Evolutionary conservation across 2,329 filamentous ascomycete species (phyloP).

Genomic region (Daldinia sp.): DNA sequence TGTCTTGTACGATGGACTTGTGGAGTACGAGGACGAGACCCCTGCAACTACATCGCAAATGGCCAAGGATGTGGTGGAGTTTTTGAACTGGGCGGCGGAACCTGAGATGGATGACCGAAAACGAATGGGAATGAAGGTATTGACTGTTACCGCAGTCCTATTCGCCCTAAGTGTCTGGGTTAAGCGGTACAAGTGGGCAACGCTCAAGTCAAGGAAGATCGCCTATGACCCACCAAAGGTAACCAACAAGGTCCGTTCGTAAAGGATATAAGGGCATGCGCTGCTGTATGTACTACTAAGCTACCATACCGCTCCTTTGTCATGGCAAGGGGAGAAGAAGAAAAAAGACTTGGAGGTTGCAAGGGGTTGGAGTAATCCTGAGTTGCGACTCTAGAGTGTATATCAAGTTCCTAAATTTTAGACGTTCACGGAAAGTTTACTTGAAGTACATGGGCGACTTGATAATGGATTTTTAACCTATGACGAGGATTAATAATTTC

Average conservation of each 20-base stretch:
- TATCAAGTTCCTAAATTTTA: conserved; percentile 50
- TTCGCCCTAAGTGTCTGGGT: conserved; percentile 94
- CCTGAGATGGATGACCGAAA: conserved; percentile 99
- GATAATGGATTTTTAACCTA: conserved; percentile 5
- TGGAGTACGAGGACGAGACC: conserved; percentile 97
- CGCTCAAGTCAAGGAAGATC: conserved; percentile 95
- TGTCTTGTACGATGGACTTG: conserved; percentile 95
- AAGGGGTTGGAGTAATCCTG: conserved; percentile 43
- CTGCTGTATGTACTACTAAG: conserved; percentile 47
- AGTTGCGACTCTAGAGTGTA: conserved; percentile 53
- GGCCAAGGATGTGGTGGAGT: conserved; percentile 99
- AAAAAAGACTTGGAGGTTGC: conserved; percentile 40
- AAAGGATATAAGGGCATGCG: conserved; percentile 49
- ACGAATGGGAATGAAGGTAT: conserved; percentile 98
- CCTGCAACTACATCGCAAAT: conserved; percentile 96
- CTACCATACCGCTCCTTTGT: conserved; percentile 46
- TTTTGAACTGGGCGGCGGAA: conserved; percentile 99
- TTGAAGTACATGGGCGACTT: conserved; percentile 24
- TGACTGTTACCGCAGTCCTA: conserved; percentile 80
- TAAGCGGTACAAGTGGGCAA: conserved; percentile 99
- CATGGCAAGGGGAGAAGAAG: conserved; percentile 39
- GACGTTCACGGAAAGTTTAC: conserved; percentile 39
- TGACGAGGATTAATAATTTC: conserved; percentile 9
- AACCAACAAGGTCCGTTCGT: conserved; percentile 58
- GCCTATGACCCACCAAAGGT: conserved; percentile 80